Conservation (phyloP, 148 eudicot genomes). For the Vaccinium macrocarpon region DNA sequence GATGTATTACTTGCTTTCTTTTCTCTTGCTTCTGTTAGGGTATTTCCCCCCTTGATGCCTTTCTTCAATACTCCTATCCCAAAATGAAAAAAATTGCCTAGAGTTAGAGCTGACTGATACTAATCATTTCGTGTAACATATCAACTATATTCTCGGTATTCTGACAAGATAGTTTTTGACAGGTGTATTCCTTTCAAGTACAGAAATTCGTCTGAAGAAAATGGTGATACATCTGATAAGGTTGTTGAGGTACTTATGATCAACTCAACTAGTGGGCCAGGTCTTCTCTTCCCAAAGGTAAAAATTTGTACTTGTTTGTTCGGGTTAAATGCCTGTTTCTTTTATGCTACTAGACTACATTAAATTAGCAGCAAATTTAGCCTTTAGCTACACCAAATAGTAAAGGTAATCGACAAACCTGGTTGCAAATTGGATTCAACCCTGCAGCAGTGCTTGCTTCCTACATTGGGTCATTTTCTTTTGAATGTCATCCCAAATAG, state of each 20-base stretch:
- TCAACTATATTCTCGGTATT: neutral
- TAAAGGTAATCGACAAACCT: neutral
- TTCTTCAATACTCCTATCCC: neutral
- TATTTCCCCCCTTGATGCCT: neutral
- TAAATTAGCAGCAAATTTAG: neutral
- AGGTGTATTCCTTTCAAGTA: slow-evolving; percentile 87
- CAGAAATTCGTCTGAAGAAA: slow-evolving; percentile 26
- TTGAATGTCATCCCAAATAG: neutral
- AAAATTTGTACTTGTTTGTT: neutral
- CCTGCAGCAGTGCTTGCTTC: neutral
- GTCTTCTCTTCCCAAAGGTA: slow-evolving; percentile 92
- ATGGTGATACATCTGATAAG: slow-evolving; percentile 44
- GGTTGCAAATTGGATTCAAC: neutral
- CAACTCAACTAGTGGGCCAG: slow-evolving; percentile 83
- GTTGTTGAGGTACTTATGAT: slow-evolving; percentile 83
- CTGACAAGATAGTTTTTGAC: slow-evolving; percentile 26
- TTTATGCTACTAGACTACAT: neutral
- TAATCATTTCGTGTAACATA: neutral
- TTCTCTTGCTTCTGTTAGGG: neutral
- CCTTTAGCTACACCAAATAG: neutral
- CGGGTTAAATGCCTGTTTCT: slow-evolving; percentile 8
- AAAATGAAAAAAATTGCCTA: neutral
- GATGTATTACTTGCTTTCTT: neutral
- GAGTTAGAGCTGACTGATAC: slow-evolving; percentile 2
- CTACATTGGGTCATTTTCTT: neutral